phyloP scores from a whole-genome alignment of 2,329 filamentous ascomycete species.

The Aspergillus oerlinghausenensis region DNA sequence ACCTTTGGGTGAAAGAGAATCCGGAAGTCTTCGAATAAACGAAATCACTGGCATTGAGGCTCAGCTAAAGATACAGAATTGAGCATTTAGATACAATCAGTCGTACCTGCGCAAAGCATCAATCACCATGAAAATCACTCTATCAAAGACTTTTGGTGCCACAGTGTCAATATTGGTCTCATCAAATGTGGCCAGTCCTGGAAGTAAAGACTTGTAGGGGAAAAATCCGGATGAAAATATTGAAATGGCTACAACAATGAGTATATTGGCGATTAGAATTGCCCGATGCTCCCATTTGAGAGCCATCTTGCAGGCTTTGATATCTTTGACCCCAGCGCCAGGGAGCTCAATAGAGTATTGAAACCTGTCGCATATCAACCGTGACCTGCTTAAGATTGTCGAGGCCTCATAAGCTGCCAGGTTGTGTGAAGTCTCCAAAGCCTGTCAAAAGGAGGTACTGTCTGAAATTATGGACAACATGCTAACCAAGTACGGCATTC shows the following conservation, averaged over 20 bases:
- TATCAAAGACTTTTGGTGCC: constrained; percentile 73
- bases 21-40: constrained; percentile 78
- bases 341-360: not conserved
- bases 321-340: not conserved
- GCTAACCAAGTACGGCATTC: not conserved
- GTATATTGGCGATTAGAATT: constrained; percentile 65
- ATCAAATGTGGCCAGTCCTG: constrained; percentile 67
- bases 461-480: not conserved
- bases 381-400: not conserved
- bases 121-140: constrained; percentile 93
- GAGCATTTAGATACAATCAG: constrained; percentile 1
- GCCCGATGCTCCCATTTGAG: constrained; percentile 25
- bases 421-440: not conserved
- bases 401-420: not conserved
- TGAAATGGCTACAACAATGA: constrained; percentile 70
- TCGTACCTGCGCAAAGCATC: constrained; percentile 82
- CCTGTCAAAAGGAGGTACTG: not conserved
- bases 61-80: constrained; percentile 14
- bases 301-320: constrained; percentile 16
- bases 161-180: constrained; percentile 51
- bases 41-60: constrained; percentile 65
- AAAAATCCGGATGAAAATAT: constrained; percentile 91
- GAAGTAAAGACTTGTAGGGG: constrained; percentile 90
- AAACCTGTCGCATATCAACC: not conserved
- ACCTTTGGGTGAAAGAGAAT: constrained; percentile 87